Evolutionary conservation across 2,329 filamentous ascomycete species (phyloP).

Genomic region (Diaporthe humulicola): DNA sequence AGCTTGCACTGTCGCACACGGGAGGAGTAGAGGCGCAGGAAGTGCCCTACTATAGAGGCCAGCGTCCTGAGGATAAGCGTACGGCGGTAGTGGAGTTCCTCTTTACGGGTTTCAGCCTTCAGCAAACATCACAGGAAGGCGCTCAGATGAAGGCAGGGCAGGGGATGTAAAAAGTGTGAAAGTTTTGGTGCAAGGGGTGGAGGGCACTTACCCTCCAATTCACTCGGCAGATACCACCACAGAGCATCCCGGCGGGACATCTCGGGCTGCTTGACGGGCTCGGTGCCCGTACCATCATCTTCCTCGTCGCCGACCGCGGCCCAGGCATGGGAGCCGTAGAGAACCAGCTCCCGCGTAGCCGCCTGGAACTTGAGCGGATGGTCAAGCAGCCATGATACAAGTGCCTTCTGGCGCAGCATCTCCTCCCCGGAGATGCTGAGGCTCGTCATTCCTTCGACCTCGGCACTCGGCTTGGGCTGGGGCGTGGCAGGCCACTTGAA

Average conservation of each 20-base stretch:
- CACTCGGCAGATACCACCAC: conserved; percentile 81
- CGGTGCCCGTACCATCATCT: conserved; percentile 46
- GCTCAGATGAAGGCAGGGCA: neutral
- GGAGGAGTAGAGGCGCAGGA: conserved; percentile 76
- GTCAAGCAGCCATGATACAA: conserved; percentile 76
- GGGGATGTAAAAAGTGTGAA: neutral
- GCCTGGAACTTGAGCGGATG: conserved; percentile 71
- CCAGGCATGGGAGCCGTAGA: conserved; percentile 75
- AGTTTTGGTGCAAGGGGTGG: conserved; percentile 2
- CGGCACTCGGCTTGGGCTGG: conserved; percentile 44
- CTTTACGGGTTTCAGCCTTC: conserved; percentile 54
- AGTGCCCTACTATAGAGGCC: conserved; percentile 77
- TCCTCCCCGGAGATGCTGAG: conserved; percentile 70
- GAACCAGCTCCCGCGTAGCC: conserved; percentile 75
- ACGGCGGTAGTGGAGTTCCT: conserved; percentile 70
- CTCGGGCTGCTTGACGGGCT: conserved; percentile 5
- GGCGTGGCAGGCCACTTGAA: conserved; percentile 67
- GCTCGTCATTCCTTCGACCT: conserved; percentile 51
- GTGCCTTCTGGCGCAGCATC: conserved; percentile 75
- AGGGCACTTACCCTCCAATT: conserved; percentile 70
- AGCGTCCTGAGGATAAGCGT: conserved; percentile 77
- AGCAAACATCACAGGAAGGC: conserved; percentile 35
- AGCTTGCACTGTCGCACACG: conserved; percentile 77
- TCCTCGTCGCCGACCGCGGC: conserved; percentile 54
- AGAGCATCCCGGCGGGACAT: conserved; percentile 52